Base-by-base conservation (phyloP, 2,329 filamentous ascomycete species). In the Leptosphaerulina australis region DNA sequence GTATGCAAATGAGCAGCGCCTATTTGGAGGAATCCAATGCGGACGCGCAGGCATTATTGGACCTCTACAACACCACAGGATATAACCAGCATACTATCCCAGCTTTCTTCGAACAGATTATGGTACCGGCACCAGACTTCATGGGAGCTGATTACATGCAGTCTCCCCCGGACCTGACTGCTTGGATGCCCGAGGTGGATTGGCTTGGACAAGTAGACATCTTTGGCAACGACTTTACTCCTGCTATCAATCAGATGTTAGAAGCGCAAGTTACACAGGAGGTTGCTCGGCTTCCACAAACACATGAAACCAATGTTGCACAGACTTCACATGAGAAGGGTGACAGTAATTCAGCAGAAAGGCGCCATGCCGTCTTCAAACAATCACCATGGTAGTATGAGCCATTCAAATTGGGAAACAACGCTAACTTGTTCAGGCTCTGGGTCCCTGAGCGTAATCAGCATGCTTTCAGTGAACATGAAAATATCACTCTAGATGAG, bases 381-480 rank as follows among this genome's bases (percentile, higher is more conserved):
- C 50, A 54, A 40, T 65, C 53, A 9, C 46, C 53, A 24, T 62
- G 55, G 62, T 57, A 31, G 12, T 29, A 25, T 25, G 12, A 6
- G 11, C 18, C 15, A 22, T 22, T 12, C 8, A 12, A 22, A 10
- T 24, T 10, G 5, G 14, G 31, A 3, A 37, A 9, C 25, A 38
- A 3, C 25, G 10, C 35, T 47, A 15, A 34, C 18, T 56, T 48
- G 2, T 47, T 28, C 14, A 66, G 63, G 64, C 55, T 66, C 1
- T 69, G 63, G 64, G 49, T 59, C 7, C 67, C 68, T 1, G 58
- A 62, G 22, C 56, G 55, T 1, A 66, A 66, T n/a, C 62, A 65
- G 10, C 53, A 66, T 31, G 62, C 66, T 6, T 69, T 69, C 30
- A 66, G 61, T 30, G 64, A 68, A 20, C 61, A 69, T 18, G 54